Evolutionary conservation across 352 stramenopile genomes (phyloP), one percentile per base, ranked within the genome.

Genomic region (Achlya hypogyna): DNA sequence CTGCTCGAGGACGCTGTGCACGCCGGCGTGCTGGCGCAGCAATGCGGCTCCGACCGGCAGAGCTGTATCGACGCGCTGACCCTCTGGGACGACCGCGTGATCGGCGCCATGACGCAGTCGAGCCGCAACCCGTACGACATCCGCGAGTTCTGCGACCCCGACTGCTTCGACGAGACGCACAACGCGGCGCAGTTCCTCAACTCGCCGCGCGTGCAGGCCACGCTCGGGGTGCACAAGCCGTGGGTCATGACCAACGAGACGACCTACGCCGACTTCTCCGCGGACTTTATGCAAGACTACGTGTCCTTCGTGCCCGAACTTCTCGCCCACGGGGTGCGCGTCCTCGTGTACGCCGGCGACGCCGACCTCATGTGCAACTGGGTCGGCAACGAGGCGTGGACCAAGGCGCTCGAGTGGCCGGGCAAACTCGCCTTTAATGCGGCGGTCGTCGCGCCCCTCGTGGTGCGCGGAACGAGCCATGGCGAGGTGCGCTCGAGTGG

Each of bases 301-400:
- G 59, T 67, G 74, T 22, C 22, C 5, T 59, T 20, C 25, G 79
- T 47, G 78, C 72, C n/a, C 90, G 88, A 96, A 38, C 73, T 99
- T 53, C 75, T 99, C 25, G 73, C 86, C 40, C 71, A 75, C 25
- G 32, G 32, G 8, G 62, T 89, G 10, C 78, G 81, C 0, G 92
- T 97, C 12, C 79, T 98, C 29, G 91, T 99, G 54, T 99, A 99
- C 78, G 88, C 91, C 12, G 96, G 96, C 60, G 96, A 99, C 74
- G 81, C 91, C 23, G 96, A 98, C 72, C 92, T 98, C 68, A 98
- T 98, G 74, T 98, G 91, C 78, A 99, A 99, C 73, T 98, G 96
- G 81, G 72, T 98, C 47, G 96, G 96, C 25, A 98, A 98, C 34
- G 70, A 97, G 64, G 95, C 94, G 28, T 98, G 95, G 95, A 97